Percentiles rank a stretch among this genome's conserved stretches.
Conservation (phyloP, 345 rosid genomes). For the Syzygium oleosum region DNA sequence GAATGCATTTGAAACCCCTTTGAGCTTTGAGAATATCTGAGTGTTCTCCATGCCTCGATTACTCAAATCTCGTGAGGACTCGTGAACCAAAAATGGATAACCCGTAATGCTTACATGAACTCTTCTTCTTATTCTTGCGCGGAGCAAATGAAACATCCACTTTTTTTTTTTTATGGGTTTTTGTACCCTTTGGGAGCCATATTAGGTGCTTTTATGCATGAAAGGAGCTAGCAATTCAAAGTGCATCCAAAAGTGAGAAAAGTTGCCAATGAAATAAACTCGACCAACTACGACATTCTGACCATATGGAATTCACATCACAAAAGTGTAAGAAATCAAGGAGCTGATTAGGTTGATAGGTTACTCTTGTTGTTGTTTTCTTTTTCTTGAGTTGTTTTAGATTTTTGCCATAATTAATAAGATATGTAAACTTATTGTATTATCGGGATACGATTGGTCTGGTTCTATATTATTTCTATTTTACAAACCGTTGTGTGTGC, state of each 20-base stretch:
- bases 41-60: background rate
- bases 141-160: background rate
- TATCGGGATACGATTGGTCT: no score
- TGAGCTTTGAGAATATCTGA: fast-evolving
- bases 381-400: background rate
- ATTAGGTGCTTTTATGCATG: background rate
- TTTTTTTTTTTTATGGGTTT: background rate
- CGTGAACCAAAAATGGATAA: background rate
- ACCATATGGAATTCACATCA: background rate
- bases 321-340: background rate
- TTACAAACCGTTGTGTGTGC: no score
- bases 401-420: background rate
- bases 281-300: background rate
- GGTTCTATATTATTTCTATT: no score
- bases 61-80: background rate
- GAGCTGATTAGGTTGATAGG: background rate
- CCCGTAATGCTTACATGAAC: background rate
- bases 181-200: background rate
- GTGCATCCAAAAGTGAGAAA: background rate
- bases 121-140: background rate
- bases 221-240: background rate
- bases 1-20: background rate
- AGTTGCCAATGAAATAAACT: background rate
- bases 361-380: background rate
- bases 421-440: background rate